Conservation (phyloP, 495 filamentous ascomycete species). For the Neurospora sp. region DNA sequence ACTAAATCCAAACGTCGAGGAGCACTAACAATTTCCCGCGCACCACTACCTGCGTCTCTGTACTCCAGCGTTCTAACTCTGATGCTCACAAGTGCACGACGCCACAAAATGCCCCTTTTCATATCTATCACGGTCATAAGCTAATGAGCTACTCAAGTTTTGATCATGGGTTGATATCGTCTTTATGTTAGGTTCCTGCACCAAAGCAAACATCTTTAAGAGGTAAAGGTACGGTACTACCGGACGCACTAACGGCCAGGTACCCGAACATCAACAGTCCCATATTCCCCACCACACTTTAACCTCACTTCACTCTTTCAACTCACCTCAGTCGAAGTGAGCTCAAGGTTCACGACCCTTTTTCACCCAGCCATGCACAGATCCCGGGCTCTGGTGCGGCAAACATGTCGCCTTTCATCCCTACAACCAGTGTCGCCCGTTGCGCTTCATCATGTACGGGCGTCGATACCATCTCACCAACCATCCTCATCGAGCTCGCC, state of each 20-base stretch:
- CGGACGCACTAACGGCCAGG: background rate
- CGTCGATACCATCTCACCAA: background rate
- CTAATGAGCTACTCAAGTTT: background rate
- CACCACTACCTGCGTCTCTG: background rate
- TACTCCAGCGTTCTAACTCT: background rate
- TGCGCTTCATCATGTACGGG: background rate
- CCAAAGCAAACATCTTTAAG: background rate
- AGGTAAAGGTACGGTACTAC: background rate
- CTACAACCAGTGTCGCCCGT: background rate
- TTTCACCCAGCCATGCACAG: background rate
- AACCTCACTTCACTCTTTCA: background rate
- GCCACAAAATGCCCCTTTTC: too few species aligned
- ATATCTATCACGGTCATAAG: background rate
- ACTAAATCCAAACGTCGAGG: background rate
- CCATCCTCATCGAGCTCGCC: background rate
- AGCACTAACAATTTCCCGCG: background rate
- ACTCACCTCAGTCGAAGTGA: background rate
- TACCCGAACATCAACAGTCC: background rate
- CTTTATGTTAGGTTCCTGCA: background rate
- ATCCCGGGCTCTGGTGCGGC: background rate
- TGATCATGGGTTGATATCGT: fast-evolving
- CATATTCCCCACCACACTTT: background rate
- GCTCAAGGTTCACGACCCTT: background rate
- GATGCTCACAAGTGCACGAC: background rate
- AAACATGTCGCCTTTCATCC: background rate